Percentiles rank a stretch among this genome's conserved stretches.
phyloP scores from a whole-genome alignment of 1,284 basidiomycete genomes.

The Pascua guehoae region DNA sequence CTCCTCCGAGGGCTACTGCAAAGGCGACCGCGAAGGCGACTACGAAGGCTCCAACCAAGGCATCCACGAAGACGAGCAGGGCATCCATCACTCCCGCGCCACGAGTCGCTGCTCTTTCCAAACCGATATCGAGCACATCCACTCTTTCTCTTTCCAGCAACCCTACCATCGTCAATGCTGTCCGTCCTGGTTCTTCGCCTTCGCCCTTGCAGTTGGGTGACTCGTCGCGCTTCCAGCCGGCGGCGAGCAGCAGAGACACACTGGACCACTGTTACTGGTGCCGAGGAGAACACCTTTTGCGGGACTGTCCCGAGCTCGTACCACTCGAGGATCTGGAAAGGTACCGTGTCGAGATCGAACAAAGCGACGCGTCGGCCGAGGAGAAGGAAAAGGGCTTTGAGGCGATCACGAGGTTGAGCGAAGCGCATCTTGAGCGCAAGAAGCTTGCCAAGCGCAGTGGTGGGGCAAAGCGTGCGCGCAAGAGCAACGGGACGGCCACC shows the following conservation, averaged over 20 bases:
- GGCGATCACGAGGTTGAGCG: constrained; percentile 4
- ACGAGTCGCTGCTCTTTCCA: no score
- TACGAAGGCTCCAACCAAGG: no score
- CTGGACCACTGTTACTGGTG: constrained; percentile 9
- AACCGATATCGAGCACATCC: not conserved
- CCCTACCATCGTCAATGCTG: not conserved
- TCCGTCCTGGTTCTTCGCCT: not conserved
- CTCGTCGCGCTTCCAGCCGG: constrained; percentile 10
- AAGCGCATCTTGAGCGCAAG: constrained; percentile 2
- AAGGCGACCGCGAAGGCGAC: no score
- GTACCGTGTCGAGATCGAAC: not conserved
- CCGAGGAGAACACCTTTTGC: constrained; percentile 2
- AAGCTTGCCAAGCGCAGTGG: not conserved
- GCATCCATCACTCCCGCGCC: no score
- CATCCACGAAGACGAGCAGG: no score
- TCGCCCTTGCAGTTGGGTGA: constrained; percentile 13
- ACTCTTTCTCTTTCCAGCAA: not conserved
- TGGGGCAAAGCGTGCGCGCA: not conserved
- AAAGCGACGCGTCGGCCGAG: not conserved
- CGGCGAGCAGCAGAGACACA: not conserved
- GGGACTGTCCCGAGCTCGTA: constrained; percentile 7
- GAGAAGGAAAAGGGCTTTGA: constrained; percentile 8
- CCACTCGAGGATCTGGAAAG: not conserved
- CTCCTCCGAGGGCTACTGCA: no score
- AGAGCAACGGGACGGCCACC: not conserved